Evolutionary conservation across 139 green algal genomes (phyloP), one percentile per base, ranked within the genome.

Genomic region (Closterium sp.): DNA sequence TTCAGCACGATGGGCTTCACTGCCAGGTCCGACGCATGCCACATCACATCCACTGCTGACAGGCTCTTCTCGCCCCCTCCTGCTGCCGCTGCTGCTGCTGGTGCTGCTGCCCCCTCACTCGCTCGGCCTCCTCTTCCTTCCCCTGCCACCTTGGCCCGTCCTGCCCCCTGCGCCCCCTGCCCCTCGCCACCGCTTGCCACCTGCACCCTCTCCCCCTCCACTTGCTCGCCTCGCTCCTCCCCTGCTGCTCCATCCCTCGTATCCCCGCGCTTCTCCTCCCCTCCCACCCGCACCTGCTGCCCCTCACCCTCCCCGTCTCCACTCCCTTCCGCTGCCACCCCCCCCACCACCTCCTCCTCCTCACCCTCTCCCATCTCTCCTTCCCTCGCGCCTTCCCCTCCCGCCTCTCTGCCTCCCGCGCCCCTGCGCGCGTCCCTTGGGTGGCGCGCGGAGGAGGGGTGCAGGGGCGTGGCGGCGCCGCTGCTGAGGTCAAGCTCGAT

Each of bases 1-100:
- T 99, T 99, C 1, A 96, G 96, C 23, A 99, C 96, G 87, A 99
- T 98, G 10, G 97, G 97, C 94, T 97, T 97, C 28, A 98, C 97
- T 1, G 94, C 93, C 25, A 93, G 92, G 93, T 99, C 97, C 1
- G 91, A 95, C 0, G 95, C 36, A 86, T 99, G 97, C 95, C 96
- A 98, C 3, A 98, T 94, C 1, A 99, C 91, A 19, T 93, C 93
- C 55, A 76, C 55, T 4, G 55, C 55, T 76, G 55, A 76, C 55
- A 76, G 16, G 16, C 10, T 19, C 55, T 76, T 76, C 55, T 76
- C 55, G 16, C 16, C 55, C 55, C 25, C 83, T 86, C 4, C 84
- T 69, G 36, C 55, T 55, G 88, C 88, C 81, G 76, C 28, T 35
- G 33, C 28, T 66, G 30, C 88, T 31, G 7, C 81, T 3, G 16